Percentiles rank a stretch among this genome's conserved stretches.
Evolutionary conservation across 1,284 basidiomycete genomes (phyloP).

Genomic region (Heterobasidion irregulare): DNA sequence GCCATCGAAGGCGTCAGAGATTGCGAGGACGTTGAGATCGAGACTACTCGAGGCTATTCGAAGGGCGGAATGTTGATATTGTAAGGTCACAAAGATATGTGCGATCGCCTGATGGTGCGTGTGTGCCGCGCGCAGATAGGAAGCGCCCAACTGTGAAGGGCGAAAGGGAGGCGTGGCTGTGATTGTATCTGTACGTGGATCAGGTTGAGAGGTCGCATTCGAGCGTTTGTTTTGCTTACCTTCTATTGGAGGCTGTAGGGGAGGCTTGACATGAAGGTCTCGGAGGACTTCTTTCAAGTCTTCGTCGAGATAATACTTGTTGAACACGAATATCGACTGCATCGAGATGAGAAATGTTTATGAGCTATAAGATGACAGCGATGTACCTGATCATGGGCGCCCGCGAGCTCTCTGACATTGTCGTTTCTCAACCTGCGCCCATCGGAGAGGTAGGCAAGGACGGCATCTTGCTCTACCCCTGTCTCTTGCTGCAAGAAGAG

Average conservation of each 20-base stretch:
- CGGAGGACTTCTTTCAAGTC: conserved; percentile 54
- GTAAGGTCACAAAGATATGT: conserved; percentile 40
- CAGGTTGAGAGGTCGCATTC: not conserved
- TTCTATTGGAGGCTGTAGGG: conserved; percentile 58
- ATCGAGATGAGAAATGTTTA: not conserved
- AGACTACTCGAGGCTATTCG: conserved; percentile 60
- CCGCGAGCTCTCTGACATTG: conserved; percentile 66
- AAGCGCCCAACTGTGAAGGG: conserved; percentile 52
- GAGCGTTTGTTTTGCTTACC: conserved; percentile 27
- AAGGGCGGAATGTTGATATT: conserved; percentile 56
- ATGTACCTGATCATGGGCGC: conserved; percentile 59
- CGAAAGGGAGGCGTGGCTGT: conserved; percentile 65
- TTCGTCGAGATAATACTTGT: conserved; percentile 66
- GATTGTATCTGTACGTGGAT: conserved; percentile 39
- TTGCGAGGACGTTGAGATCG: conserved; percentile 61
- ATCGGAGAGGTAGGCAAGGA: conserved; percentile 72
- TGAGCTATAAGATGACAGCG: not conserved
- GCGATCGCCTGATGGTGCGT: conserved; percentile 52
- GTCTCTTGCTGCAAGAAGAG: conserved; percentile 59
- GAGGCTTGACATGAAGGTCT: conserved; percentile 48
- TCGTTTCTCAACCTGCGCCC: conserved; percentile 58
- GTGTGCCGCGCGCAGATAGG: conserved; percentile 55
- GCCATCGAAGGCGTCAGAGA: conserved; percentile 61
- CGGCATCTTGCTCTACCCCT: conserved; percentile 52
- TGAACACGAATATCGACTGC: conserved; percentile 72